phyloP scores from a whole-genome alignment of 1,284 basidiomycete genomes.

The Fomitiporia mediterranea region DNA sequence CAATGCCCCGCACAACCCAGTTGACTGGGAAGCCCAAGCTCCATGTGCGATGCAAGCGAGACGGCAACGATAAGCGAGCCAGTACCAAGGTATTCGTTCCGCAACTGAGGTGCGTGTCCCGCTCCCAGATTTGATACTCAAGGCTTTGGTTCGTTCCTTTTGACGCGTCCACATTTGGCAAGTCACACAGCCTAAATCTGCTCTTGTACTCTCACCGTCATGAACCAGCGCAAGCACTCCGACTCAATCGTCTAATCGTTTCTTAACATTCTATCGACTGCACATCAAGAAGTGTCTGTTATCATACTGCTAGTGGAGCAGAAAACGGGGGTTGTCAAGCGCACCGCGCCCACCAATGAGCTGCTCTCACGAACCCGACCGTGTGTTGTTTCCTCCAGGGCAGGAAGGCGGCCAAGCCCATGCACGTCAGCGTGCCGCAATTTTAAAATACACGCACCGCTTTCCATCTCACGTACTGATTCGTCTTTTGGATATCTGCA shows the following conservation, averaged over 20 bases:
- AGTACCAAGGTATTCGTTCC: background rate
- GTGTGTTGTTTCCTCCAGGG: slow-evolving; percentile 17
- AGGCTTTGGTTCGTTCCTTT: background rate
- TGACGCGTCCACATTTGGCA: background rate
- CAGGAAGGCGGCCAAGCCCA: slow-evolving; percentile 19
- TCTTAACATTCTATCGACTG: background rate
- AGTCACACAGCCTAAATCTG: background rate
- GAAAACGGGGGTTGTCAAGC: background rate
- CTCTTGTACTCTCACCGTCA: background rate
- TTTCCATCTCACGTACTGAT: slow-evolving; percentile 14
- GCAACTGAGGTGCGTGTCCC: background rate
- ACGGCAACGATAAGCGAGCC: slow-evolving; percentile 1
- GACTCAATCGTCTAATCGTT: background rate
- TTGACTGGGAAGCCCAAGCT: background rate
- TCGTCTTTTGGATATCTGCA: slow-evolving; percentile 14
- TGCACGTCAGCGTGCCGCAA: background rate
- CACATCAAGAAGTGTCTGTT: background rate
- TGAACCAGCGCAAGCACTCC: background rate
- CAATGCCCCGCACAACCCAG: background rate
- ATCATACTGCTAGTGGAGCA: background rate
- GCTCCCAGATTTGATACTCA: background rate
- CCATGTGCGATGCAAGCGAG: background rate
- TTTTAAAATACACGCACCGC: slow-evolving; percentile 10
- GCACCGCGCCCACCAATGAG: background rate
- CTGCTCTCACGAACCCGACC: slow-evolving; percentile 17